phyloP scores from a whole-genome alignment of 2,329 filamentous ascomycete genomes.

The Ramularia collo-cygni region DNA sequence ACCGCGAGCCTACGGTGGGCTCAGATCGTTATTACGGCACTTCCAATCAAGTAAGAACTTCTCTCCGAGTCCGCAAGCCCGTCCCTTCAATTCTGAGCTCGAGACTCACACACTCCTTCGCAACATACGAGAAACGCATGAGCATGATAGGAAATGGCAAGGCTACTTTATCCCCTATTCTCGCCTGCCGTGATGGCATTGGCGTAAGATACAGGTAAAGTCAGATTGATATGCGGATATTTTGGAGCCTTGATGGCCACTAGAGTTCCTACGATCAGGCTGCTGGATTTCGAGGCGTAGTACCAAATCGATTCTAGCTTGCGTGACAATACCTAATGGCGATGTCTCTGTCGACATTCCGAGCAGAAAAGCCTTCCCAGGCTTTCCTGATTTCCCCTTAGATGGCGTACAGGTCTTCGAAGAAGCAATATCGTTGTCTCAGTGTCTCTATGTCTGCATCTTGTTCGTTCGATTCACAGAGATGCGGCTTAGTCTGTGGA shows the following conservation, averaged over 20 bases:
- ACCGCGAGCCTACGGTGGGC: too few relatives aligned
- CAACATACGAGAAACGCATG: not conserved
- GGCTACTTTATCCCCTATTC: not conserved
- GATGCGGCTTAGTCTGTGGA: too few relatives aligned
- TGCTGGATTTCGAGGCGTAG: constrained; percentile 1
- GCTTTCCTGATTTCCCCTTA: not conserved
- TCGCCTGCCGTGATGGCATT: not conserved
- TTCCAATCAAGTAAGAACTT: too few relatives aligned
- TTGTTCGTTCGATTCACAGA: constrained; percentile 1
- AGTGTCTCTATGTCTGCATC: not conserved
- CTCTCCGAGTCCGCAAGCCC: too few relatives aligned
- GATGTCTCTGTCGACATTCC: not conserved
- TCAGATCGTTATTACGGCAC: too few relatives aligned
- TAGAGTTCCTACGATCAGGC: too few relatives aligned
- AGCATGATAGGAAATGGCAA: not conserved
- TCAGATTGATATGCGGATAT: constrained; percentile 1
- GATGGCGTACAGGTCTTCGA: constrained; percentile 3
- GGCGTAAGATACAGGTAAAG: not conserved
- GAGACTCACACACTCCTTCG: too few relatives aligned
- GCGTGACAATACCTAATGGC: constrained; percentile 2
- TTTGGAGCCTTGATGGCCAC: not conserved
- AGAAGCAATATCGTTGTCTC: constrained; percentile 1
- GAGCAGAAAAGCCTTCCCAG: not conserved
- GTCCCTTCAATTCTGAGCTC: too few relatives aligned
- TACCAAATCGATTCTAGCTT: constrained; percentile 2